Evolutionary conservation across 495 filamentous ascomycete genomes (phyloP), one percentile per base, ranked within the genome.

Genomic region (Podospora pseudocomata): DNA sequence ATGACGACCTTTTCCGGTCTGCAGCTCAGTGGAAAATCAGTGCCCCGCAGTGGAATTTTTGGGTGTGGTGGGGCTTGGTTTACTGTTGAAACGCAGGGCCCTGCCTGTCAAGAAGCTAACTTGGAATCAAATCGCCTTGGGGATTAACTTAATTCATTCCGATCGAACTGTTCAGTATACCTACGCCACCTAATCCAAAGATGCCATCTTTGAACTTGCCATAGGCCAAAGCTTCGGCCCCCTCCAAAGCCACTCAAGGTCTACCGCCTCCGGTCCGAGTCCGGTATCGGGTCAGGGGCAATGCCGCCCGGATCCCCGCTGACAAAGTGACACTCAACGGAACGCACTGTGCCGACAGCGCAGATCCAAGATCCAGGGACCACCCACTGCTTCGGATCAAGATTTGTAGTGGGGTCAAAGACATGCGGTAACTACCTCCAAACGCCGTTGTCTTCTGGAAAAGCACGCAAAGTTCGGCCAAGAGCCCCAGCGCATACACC

Each of bases 1-100:
- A 58, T 58, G 6, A 58, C 27, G 28, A 66, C 13, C 44, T 39
- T 55, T 23, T 23, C 23, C 23, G 0, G 62, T 13, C 4, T 11
- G 11, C 58, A 16, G n/a, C 18, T 58, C 55, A 20, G 55, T 58
- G 9, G 55, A n/a, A 20, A 30, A 44, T n/a, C 16, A 23, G 19
- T 60, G 57, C 68, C 68, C 65, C 71, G 49, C 70, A 49, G 65
- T 62, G 27, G 60, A 71, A 68, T 20, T 62, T 69, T 69, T 66
- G 30, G 27, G 44, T 18, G 55, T 70, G 64, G 68, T 64, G 68
- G 64, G 68, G 68, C 39, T 16, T 16, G 39, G 39, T 16, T 49
- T 49, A 11, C 39, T 16, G 9, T 49, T 49, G 39, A 18, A 39
- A 16, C 39, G 13, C 30, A 32, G 30, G 30, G 30, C 30, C 30